A percentile compares a stretch with the other conserved stretches of the same genome.
phyloP scores from a whole-genome alignment of 345 rosid species.

The Excoecaria cochinchinensis region DNA sequence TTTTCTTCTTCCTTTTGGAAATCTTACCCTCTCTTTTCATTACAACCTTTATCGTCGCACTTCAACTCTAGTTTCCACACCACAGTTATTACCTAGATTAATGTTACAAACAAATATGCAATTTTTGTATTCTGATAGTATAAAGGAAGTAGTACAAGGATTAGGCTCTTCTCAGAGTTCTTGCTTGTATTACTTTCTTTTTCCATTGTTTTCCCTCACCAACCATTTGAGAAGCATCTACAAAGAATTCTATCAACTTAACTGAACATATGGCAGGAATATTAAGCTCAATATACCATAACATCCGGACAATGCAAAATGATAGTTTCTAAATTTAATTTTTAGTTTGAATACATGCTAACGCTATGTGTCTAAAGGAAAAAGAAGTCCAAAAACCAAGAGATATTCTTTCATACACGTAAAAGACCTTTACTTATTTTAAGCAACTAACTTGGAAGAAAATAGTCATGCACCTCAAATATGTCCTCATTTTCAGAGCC shows the following conservation, averaged over 20 bases:
- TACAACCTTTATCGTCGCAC: background rate
- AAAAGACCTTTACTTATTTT: background rate
- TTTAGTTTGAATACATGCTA: background rate
- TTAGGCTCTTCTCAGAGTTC: background rate
- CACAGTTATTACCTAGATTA: background rate
- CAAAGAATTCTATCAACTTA: background rate
- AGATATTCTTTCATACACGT: background rate
- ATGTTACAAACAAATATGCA: background rate
- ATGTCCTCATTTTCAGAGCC: constrained; percentile 96
- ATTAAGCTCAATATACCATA: background rate
- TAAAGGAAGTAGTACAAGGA: background rate
- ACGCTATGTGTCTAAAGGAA: background rate
- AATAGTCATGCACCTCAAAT: constrained; percentile 55
- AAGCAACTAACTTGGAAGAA: background rate
- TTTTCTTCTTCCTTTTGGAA: background rate
- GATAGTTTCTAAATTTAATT: background rate
- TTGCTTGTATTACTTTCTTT: background rate
- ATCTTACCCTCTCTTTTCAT: background rate
- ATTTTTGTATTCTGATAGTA: background rate
- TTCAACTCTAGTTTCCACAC: background rate
- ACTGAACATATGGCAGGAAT: background rate
- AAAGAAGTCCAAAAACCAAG: background rate
- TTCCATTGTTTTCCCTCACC: background rate
- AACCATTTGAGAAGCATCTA: background rate
- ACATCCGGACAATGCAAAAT: background rate